These are phyloP conservation scores for Mycena crocata DNA, from an alignment of 768 basidiomycete species.

Conservation along the genomic window DNA sequence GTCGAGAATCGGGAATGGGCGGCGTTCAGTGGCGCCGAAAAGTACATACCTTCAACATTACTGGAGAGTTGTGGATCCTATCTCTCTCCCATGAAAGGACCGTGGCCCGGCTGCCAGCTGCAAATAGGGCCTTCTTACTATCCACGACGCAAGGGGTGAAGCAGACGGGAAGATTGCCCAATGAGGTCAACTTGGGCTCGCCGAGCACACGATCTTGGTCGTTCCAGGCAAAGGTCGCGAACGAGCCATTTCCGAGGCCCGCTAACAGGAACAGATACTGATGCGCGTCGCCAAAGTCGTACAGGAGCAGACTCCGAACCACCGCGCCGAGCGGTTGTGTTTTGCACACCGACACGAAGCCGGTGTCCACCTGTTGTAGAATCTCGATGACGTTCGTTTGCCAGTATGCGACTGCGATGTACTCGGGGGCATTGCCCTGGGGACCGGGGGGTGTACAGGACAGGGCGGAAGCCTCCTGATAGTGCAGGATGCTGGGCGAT, in stretches of 20 bases:
- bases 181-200: constrained; percentile 68
- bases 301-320: constrained; percentile 61
- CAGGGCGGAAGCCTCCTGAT: constrained; percentile 74
- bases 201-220: constrained; percentile 43
- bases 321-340: constrained; percentile 53
- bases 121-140: constrained; percentile 70
- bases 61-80: constrained; percentile 72
- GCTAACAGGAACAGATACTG: constrained; percentile 70
- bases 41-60: constrained; percentile 71
- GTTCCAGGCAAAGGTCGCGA: constrained; percentile 68
- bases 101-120: constrained; percentile 75
- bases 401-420: constrained; percentile 83
- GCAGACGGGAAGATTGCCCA: constrained; percentile 76
- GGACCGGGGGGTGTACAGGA: constrained; percentile 70
- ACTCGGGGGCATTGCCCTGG: constrained; percentile 55
- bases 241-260: constrained; percentile 81
- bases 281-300: constrained; percentile 68
- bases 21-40: not conserved
- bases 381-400: constrained; percentile 72
- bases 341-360: constrained; percentile 48
- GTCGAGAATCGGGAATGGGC: not conserved
- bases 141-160: constrained; percentile 68
- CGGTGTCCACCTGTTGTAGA: constrained; percentile 43
- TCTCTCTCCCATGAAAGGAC: constrained; percentile 77
- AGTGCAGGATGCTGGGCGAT: constrained; percentile 19